Base-by-base conservation (phyloP, 106 monocot genomes). In the Acorus gramineus region DNA sequence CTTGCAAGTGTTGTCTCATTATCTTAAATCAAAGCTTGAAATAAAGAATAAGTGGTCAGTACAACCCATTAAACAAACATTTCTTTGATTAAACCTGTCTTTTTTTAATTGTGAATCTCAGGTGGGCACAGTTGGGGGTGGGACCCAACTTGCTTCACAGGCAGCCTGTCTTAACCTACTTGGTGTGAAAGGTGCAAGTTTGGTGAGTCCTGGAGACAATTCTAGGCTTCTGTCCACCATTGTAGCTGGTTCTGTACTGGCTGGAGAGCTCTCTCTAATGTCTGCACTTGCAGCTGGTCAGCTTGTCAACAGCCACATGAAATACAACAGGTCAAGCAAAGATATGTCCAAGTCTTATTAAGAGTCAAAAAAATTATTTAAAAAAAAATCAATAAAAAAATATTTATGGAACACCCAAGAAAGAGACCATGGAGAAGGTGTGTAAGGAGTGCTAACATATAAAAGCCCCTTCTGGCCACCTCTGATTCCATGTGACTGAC, bases 111-210 rank as follows among this genome's bases (percentile, higher is more conserved):
- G 28, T 28, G 28, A 28, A 28, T 28, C 28, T 28, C 79, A 91
- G 96, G 90, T 95, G 42, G 90, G 90, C 45, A 90, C 95, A 4
- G 72, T 95, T 60, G 95, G 95, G 2, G 95, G 95, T 14, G 95
- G 95, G n/a, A 95, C 95, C 11, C 95, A 95, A 58, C 77, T 95
- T 56, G 86, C 90, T 2, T 82, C 90, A 7, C 95, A 95, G 69
- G 64, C 90, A 8, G 86, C 95, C 8, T 89, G 90, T 45, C 66
- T 95, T 57, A 78, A 95, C 65, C 84, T 95, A 14, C 90, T 95
- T 57, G 90, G 95, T 1, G 90, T 95, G 62, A 95, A 90, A 64
- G 95, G 95, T 6, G 83, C 95, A 6, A 82, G 64, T 76, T 10
- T 64, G 60, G 90, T 82, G 46, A 76, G 70, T 14, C 95, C 95